phyloP scores from a whole-genome alignment of 1,284 basidiomycete genomes.

The Malassezia caprae region DNA sequence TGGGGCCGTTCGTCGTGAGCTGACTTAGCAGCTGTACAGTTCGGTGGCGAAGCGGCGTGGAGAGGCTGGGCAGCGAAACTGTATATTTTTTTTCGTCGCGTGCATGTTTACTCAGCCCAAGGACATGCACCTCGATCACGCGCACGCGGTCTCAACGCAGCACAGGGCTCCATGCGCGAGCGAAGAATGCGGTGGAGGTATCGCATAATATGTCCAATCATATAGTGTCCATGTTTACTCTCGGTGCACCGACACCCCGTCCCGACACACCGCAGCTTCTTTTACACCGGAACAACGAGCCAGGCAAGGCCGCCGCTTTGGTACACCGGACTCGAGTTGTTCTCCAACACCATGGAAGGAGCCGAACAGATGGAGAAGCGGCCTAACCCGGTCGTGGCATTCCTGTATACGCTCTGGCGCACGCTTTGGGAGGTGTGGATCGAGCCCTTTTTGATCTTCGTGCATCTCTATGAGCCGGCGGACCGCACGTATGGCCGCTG shows the following conservation, averaged over 20 bases:
- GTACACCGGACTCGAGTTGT: neutral
- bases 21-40: constrained; percentile 18
- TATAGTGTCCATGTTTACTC: neutral
- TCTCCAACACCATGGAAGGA: constrained; percentile 1
- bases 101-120: neutral
- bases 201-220: neutral
- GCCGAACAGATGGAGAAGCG: neutral
- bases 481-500: constrained; percentile 36
- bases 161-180: neutral
- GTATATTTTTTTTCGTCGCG: constrained; percentile 10
- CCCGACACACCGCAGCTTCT: neutral
- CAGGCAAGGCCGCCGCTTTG: neutral
- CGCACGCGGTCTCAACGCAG: neutral
- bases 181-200: neutral
- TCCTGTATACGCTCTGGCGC: constrained; percentile 9
- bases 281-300: neutral
- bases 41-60: constrained; percentile 8
- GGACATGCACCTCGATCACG: neutral
- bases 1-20: constrained; percentile 3
- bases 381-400: neutral
- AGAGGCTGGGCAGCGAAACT: constrained; percentile 8
- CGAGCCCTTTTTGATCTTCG: constrained; percentile 22
- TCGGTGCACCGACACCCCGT: neutral
- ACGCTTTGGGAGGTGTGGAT: constrained; percentile 35
- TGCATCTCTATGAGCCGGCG: constrained; percentile 25